phyloP scores from a whole-genome alignment of 176 grass and related monocot genomes.

The Elymus sibiricus region DNA sequence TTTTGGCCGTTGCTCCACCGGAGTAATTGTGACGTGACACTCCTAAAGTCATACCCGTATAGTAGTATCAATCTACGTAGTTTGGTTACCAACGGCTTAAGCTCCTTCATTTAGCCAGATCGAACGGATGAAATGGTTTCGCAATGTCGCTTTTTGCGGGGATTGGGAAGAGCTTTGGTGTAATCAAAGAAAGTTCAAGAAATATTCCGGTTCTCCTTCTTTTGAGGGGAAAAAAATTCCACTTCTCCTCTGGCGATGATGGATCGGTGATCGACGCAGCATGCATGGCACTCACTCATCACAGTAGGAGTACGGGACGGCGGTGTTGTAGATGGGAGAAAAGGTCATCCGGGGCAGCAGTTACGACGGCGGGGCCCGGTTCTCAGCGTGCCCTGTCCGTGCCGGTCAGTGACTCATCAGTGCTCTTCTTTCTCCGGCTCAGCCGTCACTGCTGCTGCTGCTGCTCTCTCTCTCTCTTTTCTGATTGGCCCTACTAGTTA shows the following conservation, averaged over 20 bases:
- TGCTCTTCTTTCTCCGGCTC: background rate
- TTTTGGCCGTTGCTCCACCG: conserved; percentile 28
- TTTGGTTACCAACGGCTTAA: too few relatives aligned
- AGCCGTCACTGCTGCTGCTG: background rate
- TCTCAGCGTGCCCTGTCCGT: background rate
- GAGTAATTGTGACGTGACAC: too few relatives aligned
- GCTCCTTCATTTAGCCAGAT: too few relatives aligned
- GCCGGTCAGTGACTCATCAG: background rate
- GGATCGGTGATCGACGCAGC: background rate
- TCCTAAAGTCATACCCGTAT: too few relatives aligned
- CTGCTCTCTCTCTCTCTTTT: background rate
- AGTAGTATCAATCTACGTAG: too few relatives aligned
- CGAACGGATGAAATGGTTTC: too few relatives aligned
- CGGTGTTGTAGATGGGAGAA: background rate
- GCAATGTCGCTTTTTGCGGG: too few relatives aligned
- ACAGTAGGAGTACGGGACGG: background rate
- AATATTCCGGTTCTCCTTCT: too few relatives aligned
- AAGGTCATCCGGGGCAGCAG: background rate
- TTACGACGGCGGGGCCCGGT: background rate
- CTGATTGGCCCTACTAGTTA: background rate
- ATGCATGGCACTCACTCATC: background rate
- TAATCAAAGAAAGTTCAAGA: too few relatives aligned
- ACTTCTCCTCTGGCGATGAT: too few relatives aligned
- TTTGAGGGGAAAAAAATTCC: too few relatives aligned
- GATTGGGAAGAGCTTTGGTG: too few relatives aligned